Conservation (phyloP, 805 yeast species). For the Cyberlindnera veronae region DNA sequence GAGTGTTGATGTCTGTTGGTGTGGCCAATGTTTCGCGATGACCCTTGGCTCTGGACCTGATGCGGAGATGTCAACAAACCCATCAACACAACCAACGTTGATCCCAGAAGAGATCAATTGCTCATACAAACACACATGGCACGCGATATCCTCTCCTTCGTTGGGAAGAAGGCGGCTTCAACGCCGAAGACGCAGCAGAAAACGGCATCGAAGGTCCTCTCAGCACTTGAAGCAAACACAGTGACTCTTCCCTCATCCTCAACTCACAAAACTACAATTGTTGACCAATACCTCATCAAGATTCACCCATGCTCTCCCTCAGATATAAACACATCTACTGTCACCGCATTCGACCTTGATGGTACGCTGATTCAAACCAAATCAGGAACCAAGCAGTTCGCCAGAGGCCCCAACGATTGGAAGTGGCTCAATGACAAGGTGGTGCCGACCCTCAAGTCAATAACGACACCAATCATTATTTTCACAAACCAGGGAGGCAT, state of each 20-base stretch:
- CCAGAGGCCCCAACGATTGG: slow-evolving; percentile 72
- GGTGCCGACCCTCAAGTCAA: slow-evolving; percentile 5
- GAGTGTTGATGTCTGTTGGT: background rate
- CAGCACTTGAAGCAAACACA: background rate
- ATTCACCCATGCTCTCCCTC: slow-evolving; percentile 32
- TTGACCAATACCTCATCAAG: slow-evolving; percentile 42
- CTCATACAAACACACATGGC: no score
- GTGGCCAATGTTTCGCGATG: background rate
- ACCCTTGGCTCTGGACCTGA: background rate
- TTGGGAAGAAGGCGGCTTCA: slow-evolving; percentile 11
- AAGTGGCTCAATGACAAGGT: slow-evolving; percentile 47
- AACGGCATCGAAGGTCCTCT: background rate
- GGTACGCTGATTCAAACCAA: slow-evolving; percentile 69
- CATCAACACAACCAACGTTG: background rate
- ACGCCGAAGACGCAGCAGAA: background rate
- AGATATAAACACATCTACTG: slow-evolving; percentile 1
- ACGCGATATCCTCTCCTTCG: slow-evolving; percentile 15
- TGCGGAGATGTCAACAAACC: background rate
- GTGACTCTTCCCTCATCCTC: background rate
- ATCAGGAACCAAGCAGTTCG: slow-evolving; percentile 57
- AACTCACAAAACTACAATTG: slow-evolving; percentile 32
- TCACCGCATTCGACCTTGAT: slow-evolving; percentile 85
- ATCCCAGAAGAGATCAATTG: no score
- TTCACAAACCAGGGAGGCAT: slow-evolving; percentile 87
- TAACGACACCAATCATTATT: slow-evolving; percentile 46